Conservation (phyloP, 345 rosid species). For the Salix suchowensis region DNA sequence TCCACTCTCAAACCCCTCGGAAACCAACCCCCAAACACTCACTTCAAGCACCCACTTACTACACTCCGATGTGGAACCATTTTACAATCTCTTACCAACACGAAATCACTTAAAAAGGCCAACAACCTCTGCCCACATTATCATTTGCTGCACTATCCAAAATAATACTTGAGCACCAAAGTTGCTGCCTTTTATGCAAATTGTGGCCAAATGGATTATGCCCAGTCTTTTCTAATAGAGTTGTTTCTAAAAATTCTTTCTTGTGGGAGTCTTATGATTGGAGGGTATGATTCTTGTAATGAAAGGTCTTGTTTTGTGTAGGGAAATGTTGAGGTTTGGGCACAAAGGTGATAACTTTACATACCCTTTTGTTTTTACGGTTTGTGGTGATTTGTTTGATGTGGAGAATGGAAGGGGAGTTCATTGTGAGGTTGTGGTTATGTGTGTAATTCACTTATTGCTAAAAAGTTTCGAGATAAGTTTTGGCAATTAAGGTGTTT, state of each 20-base stretch:
- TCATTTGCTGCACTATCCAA: too few species aligned
- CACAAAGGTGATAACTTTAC: conserved; percentile 18
- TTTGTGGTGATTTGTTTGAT: conserved; percentile 18
- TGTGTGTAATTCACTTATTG: conserved; percentile 20
- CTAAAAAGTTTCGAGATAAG: conserved; percentile 12
- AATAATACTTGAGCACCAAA: too few species aligned
- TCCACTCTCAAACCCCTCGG: too few species aligned
- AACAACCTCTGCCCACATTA: too few species aligned
- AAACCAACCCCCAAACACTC: too few species aligned
- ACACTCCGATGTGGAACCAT: too few species aligned
- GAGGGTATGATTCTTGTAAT: conserved; percentile 19
- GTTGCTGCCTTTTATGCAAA: too few species aligned
- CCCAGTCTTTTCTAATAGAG: not conserved
- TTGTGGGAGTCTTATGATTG: conserved; percentile 29
- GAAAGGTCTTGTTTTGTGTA: conserved; percentile 18
- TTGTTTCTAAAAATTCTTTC: conserved; percentile 20
- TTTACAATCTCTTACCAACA: too few species aligned
- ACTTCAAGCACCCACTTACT: too few species aligned
- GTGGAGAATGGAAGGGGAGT: conserved; percentile 19
- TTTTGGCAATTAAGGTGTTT: conserved; percentile 15
- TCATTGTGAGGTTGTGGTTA: conserved; percentile 16
- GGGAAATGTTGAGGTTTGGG: conserved; percentile 17
- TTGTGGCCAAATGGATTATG: too few species aligned
- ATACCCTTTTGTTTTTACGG: conserved; percentile 28
- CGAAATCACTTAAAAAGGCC: too few species aligned